Evolutionary conservation across 2,329 filamentous ascomycete species (phyloP), one percentile per base, ranked within the genome.

Genomic region (Colletotrichum sp.): DNA sequence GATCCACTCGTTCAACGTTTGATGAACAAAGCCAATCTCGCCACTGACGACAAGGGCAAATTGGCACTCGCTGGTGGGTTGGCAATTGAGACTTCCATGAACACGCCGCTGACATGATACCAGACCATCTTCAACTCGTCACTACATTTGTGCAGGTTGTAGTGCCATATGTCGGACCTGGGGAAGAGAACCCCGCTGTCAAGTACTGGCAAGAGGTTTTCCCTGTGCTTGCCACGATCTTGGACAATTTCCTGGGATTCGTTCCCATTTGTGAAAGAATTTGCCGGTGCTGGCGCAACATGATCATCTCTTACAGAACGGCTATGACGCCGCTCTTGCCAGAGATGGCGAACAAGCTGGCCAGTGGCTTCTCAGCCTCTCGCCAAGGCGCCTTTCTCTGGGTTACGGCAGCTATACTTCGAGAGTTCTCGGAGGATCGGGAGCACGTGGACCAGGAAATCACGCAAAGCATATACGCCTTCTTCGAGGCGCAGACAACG

Each of bases 381-480:
- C 92, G 93, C 76, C 96, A 99, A 85, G 97, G 97, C 14, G 98
- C 96, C 83, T 99, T 99, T 89, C 89, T 99, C n/a, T 99, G 97
- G 97, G 96, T 97, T 2, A 98, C 96, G 3, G 95, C 96, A 78
- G 95, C 96, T 10, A 98, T 99, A 77, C 91, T 99, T 34, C 94
- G 97, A 75, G 97, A 99, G 84, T 99, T 99, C 82, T 97, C 95
- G 0, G 95, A 98, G 80, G 96, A 96, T 57, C 92, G 95, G 57
- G 96, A 98, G 79, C 92, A 95, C 76, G 95, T 99, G 24, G 94
- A 96, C 71, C 90, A 93, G 67, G 88, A 91, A n/a, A 98, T 95
- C 7, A 95, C 95, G 18, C 93, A 95, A 71, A 94, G 94, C 78
- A 98, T 99, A 72, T 99, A 98, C 86, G 91, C 92, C 74, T 99